These are phyloP conservation scores for Intubia oerlemansii DNA, from an alignment of 2,329 filamentous ascomycete species.

Conservation along the genomic window DNA sequence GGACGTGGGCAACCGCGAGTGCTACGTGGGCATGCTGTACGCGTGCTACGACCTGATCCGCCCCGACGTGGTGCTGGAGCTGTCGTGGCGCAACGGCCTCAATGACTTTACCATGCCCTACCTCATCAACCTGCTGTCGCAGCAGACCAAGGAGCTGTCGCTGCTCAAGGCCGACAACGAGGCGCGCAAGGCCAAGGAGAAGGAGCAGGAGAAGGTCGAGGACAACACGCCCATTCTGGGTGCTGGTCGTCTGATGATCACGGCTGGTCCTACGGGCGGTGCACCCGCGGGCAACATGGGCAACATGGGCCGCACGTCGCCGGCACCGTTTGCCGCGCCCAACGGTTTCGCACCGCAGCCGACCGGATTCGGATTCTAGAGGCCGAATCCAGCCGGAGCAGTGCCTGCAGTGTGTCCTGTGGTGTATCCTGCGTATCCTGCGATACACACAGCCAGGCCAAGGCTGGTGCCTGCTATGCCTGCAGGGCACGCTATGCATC, in stretches of 20 bases:
- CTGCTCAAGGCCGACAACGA: conserved; percentile 88
- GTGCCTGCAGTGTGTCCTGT: too few relatives aligned
- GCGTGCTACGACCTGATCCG: conserved; percentile 95
- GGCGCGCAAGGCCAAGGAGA: conserved; percentile 18
- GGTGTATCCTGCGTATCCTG: too few relatives aligned
- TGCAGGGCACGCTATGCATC: too few relatives aligned
- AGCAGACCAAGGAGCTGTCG: conserved; percentile 74
- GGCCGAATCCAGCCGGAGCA: too few relatives aligned
- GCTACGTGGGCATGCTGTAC: conserved; percentile 99
- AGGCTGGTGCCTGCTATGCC: too few relatives aligned
- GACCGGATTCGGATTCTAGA: conserved; percentile 55
- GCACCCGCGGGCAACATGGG: neutral
- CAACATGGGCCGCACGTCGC: conserved; percentile 28
- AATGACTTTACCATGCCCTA: conserved; percentile 98
- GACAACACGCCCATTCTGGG: conserved; percentile 88
- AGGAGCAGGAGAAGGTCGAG: conserved; percentile 51
- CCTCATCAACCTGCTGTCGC: conserved; percentile 95
- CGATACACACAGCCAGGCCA: too few relatives aligned
- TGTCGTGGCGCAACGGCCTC: conserved; percentile 90
- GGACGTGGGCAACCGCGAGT: conserved; percentile 95
- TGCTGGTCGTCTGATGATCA: conserved; percentile 79
- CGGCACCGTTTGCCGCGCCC: conserved; percentile 51
- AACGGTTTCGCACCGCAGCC: conserved; percentile 83
- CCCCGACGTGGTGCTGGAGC: conserved; percentile 78
- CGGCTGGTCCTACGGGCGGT: conserved; percentile 49